phyloP scores from a whole-genome alignment of 2,329 filamentous ascomycete genomes.

The Botrytis galanthina region DNA sequence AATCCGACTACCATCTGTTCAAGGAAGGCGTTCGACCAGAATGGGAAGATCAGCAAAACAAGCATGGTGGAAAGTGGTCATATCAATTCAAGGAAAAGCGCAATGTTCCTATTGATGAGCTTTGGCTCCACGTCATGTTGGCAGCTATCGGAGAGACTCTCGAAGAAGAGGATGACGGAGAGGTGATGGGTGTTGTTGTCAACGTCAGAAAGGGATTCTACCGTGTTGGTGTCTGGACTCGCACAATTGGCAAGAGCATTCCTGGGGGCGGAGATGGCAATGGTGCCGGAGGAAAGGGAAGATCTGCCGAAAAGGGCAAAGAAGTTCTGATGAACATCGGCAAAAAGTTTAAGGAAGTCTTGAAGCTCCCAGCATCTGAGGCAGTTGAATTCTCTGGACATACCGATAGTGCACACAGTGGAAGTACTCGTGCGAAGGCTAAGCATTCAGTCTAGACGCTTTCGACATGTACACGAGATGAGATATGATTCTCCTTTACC shows the following conservation, averaged over 20 bases:
- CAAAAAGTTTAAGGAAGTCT: constrained; percentile 85
- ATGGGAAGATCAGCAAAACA: constrained; percentile 98
- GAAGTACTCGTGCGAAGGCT: constrained; percentile 92
- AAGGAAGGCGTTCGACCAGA: constrained; percentile 95
- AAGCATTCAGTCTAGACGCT: constrained; percentile 77
- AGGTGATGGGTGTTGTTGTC: constrained; percentile 99
- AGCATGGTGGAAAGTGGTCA: constrained; percentile 98
- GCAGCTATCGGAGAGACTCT: constrained; percentile 96
- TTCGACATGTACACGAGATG: constrained; percentile 1
- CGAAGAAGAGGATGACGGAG: constrained; percentile 93
- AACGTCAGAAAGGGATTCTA: constrained; percentile 99
- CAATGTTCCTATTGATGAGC: constrained; percentile 83
- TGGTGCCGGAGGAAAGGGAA: constrained; percentile 72
- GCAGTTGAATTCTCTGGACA: constrained; percentile 93
- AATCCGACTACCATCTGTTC: constrained; percentile 99
- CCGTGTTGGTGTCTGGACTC: constrained; percentile 96
- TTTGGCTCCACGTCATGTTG: constrained; percentile 97
- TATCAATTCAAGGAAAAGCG: constrained; percentile 98
- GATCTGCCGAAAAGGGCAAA: constrained; percentile 76
- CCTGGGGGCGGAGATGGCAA: constrained; percentile 72
- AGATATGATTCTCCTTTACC: constrained; percentile 18
- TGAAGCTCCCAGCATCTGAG: constrained; percentile 75
- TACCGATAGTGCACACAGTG: constrained; percentile 87
- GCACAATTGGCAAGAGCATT: constrained; percentile 83
- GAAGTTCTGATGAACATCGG: constrained; percentile 84